Evolutionary conservation across 2,329 filamentous ascomycete genomes (phyloP).

Genomic region (Clonostachys chloroleuca): DNA sequence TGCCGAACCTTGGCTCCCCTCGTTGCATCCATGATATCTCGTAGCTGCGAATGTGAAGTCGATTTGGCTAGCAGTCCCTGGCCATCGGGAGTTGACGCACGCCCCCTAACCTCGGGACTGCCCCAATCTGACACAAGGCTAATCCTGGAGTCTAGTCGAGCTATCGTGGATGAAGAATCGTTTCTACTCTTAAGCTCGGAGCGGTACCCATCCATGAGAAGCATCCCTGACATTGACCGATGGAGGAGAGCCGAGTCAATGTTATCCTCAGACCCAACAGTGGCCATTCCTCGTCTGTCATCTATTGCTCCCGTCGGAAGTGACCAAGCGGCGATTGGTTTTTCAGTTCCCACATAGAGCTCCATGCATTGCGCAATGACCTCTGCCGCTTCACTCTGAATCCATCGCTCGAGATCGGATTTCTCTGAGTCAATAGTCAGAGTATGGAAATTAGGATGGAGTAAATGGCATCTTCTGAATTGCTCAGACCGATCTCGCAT

Average conservation of each 20-base stretch:
- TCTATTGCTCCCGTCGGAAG: neutral
- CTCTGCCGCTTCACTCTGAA: conserved; percentile 75
- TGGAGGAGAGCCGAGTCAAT: conserved; percentile 1
- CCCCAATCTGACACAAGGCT: conserved; percentile 45
- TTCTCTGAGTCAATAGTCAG: conserved; percentile 77
- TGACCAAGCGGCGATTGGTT: neutral
- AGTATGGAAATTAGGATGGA: conserved; percentile 83
- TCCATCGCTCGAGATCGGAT: conserved; percentile 70
- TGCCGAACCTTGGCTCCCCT: too few species aligned
- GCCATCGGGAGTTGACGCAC: conserved; percentile 46
- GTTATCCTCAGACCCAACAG: neutral
- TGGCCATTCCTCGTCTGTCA: neutral
- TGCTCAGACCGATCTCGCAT: conserved; percentile 72
- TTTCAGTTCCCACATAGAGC: conserved; percentile 34
- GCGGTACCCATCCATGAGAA: too few species aligned
- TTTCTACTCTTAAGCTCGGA: neutral
- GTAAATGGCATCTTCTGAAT: conserved; percentile 66
- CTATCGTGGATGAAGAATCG: conserved; percentile 13
- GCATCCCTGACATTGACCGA: neutral
- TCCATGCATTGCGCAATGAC: conserved; percentile 76
- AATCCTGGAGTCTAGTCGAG: conserved; percentile 40
- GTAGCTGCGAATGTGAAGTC: conserved; percentile 49
- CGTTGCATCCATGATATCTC: conserved; percentile 52
- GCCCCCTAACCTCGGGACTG: conserved; percentile 27
- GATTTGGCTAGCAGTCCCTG: conserved; percentile 38